These are phyloP conservation scores for Senna siamea DNA, from an alignment of 306 rosid genomes.

Conservation along the genomic window DNA sequence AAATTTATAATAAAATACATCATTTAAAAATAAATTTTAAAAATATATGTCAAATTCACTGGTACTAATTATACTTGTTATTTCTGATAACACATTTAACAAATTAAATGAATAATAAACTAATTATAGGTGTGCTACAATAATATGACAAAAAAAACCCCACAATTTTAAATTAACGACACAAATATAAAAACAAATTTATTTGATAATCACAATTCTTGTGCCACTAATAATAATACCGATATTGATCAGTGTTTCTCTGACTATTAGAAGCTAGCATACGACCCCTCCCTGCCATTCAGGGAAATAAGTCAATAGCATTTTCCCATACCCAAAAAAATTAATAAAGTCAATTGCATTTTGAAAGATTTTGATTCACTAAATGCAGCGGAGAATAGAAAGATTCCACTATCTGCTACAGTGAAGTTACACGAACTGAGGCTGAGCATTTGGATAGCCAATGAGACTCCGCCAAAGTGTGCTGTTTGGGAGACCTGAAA, in stretches of 20 bases:
- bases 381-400: not conserved
- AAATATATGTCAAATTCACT: no score
- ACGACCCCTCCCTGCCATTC: not conserved
- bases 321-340: no score
- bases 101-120: not conserved
- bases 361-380: constrained; percentile 7
- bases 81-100: no score
- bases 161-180: not conserved
- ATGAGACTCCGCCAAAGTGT: constrained; percentile 34
- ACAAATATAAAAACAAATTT: no score
- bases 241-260: no score
- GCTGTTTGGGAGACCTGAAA: constrained; percentile 19
- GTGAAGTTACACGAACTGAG: not conserved
- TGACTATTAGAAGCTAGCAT: not conserved
- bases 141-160: not conserved
- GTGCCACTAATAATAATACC: not conserved
- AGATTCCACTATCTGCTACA: not conserved
- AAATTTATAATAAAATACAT: no score
- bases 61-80: no score
- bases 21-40: no score
- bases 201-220: not conserved
- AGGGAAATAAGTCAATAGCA: not conserved
- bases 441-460: constrained; percentile 30
- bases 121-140: no score
- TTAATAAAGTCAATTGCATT: no score